Base-by-base conservation (phyloP, 345 rosid species). In the Rhizophora mangle region DNA sequence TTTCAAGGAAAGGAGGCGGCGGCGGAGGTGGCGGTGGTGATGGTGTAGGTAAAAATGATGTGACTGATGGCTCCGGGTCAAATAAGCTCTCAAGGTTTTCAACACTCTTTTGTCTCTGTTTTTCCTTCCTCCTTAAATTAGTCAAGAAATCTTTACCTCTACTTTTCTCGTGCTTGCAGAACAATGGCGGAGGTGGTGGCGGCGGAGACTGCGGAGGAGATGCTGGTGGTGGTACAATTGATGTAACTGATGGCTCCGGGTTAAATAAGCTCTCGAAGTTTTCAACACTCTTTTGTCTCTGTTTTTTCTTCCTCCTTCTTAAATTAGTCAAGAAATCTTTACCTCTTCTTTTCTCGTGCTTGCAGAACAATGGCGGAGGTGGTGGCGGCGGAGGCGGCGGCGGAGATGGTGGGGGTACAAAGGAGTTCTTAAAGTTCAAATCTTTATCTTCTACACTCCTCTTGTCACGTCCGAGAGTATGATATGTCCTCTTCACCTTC, bases 201-300 rank as follows among this genome's bases (percentile, higher is more conserved):
- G 82, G 78, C 0, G 85, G 77, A 0, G 78, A 71, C 3, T 74
- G 77, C 1, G 73, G 67, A 3, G 72, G 78, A 2, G 83, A 59
- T 24, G 24, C 24, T 3, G 70, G 58, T 3, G 80, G 64, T 0
- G 79, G 82, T 54, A 69, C 65, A 10, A 46, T 15, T 59, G 78
- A 60, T 19, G 63, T 10, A 43, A 66, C 62, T 21, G 78, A 27
- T 7, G 82, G 43, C 61, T 79, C 72, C 13, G 78, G 80, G 54
- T 80, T 69, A 68, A 93, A 85, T 67, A 93, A 84, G 68, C 76
- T 64, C 31, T 84, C 97, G 9, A 93, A 89, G 63, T 86, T 87
- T 68, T 93, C 98, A 27, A 86, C 84, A 77, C 98, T 93, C 75
- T 83, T 87, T 80, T 93, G 96, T 60, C 97, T 72, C 62, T 82